Evolutionary conservation across 1,139 yeast species (phyloP).

Genomic region (Sugiyamaella grinbergsii): DNA sequence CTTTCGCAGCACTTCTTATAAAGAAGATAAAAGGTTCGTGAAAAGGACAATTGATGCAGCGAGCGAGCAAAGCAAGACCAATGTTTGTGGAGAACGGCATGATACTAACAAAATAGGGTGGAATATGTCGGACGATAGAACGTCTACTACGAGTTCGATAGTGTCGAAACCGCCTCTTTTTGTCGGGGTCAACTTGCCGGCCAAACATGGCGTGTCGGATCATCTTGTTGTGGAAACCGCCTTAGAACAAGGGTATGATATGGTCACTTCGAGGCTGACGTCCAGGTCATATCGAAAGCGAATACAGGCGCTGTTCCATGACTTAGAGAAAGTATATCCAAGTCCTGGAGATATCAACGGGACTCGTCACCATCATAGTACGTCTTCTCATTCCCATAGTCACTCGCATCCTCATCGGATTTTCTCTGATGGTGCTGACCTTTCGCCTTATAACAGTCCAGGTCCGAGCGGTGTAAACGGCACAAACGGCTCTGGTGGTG

Average conservation of each 20-base stretch:
- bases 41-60: too few relatives aligned
- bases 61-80: too few relatives aligned
- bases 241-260: slow-evolving; percentile 42
- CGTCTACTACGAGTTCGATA: slow-evolving; percentile 9
- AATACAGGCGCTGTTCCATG: slow-evolving; percentile 36
- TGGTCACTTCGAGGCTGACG: slow-evolving; percentile 44
- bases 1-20: too few relatives aligned
- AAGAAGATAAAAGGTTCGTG: too few relatives aligned
- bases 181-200: slow-evolving; percentile 44
- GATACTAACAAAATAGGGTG: too few relatives aligned
- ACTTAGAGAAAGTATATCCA: slow-evolving; percentile 25
- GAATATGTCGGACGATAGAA: slow-evolving; percentile 16
- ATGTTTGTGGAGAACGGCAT: too few relatives aligned
- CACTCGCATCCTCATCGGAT: slow-evolving; percentile 12
- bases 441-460: slow-evolving; percentile 14
- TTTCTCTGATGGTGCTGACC: slow-evolving; percentile 13
- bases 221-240: slow-evolving; percentile 39
- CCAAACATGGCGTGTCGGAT: slow-evolving; percentile 38
- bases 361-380: not conserved
- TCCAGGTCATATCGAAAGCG: slow-evolving; percentile 38
- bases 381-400: not conserved
- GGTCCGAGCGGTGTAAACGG: slow-evolving; percentile 1
- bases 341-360: slow-evolving; percentile 4
- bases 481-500: not conserved
- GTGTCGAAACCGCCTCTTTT: slow-evolving; percentile 32